Evolutionary conservation across 805 yeast genomes (phyloP).

Genomic region (Naumovozyma baii): DNA sequence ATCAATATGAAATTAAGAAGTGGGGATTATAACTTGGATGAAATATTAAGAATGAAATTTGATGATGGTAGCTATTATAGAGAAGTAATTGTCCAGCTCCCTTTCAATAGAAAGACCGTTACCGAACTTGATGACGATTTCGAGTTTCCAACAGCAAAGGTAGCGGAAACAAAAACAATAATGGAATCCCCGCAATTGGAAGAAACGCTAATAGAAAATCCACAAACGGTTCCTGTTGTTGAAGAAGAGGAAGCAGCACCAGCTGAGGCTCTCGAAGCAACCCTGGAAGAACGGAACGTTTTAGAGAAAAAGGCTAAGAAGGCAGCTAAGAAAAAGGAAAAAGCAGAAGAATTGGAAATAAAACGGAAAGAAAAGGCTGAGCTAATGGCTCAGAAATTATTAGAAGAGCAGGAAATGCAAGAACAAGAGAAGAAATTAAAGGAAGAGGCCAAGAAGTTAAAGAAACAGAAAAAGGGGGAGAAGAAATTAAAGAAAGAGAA

Average conservation of each 20-base stretch:
- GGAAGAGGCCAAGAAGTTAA: conserved; percentile 8
- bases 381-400: conserved; percentile 10
- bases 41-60: conserved; percentile 17
- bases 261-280: too few relatives aligned
- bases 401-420: conserved; percentile 9
- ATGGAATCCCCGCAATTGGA: conserved; percentile 3
- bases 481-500: conserved; percentile 4
- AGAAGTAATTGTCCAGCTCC: conserved; percentile 20
- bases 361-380: conserved; percentile 9
- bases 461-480: conserved; percentile 8
- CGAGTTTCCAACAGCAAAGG: conserved; percentile 1
- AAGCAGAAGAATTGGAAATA: conserved; percentile 2
- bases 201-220: conserved; percentile 1
- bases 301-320: not conserved
- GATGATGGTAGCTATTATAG: conserved; percentile 22
- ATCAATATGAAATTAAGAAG: conserved; percentile 2
- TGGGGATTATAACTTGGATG: conserved; percentile 21
- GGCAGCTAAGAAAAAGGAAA: conserved; percentile 4
- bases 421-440: conserved; percentile 8
- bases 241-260: not conserved
- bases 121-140: conserved; percentile 6
- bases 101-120: conserved; percentile 13
- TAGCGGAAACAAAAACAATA: conserved; percentile 2
- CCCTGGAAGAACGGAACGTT: not conserved
- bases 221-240: conserved; percentile 1